Base-by-base conservation (phyloP, 371 early-diverging fungal species). In the Actinomortierella ambigua region DNA sequence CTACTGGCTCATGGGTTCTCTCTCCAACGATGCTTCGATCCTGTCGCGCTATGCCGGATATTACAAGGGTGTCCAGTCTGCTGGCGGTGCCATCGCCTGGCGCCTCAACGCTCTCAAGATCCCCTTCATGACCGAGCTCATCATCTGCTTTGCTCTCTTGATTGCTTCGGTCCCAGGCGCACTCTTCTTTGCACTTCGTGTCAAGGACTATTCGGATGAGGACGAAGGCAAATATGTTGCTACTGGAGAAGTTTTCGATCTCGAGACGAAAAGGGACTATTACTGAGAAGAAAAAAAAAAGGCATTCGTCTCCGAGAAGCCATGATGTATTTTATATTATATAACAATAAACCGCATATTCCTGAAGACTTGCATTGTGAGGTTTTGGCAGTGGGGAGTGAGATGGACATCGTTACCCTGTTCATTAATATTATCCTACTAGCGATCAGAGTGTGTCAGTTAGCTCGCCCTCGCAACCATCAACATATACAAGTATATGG, bases 51-150 rank as follows among this genome's bases (percentile, higher is more conserved):
- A 89, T 62, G 88, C 88, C 60, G 92, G 92, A 5, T 92, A 87
- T 81, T 93, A 93, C 87, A 93, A 93, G 84, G 88, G 89, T 34
- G 84, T 91, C 65, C 92, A 93, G 79, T 88, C 88, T 51, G 82
- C 85, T 29, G 87, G 86, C 29, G 83, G 77, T 44, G 92, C 91
- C 55, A 71, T 80, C 28, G 63, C 77, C 0, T 80, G 81, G 81
- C 52, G 75, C 39, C 76, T 77, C 49, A 76, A 77, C 46, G 71
- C 78, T 50, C 24, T 69, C 20, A 50, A 51, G 7, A 75, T 68
- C 0, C n/a, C 62, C 13, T 77, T 57, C 50, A 59, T 81, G 48
- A 53, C 64, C 11, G 75, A 79, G 61, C 28, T 79, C 22, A 67
- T 81, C 56, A 62, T 81, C 48, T 77, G 71, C 60, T 81, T 77